phyloP scores from a whole-genome alignment of 2,329 filamentous ascomycete species.

The Diaporthe sp. region DNA sequence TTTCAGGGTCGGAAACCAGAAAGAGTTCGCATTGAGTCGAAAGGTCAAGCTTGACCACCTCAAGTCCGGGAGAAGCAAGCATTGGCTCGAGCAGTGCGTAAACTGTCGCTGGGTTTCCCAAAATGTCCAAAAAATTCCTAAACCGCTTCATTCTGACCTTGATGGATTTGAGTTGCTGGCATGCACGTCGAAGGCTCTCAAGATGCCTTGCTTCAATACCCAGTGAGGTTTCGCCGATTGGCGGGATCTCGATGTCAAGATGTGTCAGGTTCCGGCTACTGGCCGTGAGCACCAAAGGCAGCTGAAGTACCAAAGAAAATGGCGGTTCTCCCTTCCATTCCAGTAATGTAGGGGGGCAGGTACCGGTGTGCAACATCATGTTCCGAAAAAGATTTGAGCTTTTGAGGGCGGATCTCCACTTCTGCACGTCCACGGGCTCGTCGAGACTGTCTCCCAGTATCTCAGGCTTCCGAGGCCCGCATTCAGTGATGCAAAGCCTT shows the following conservation, averaged over 20 bases:
- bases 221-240: fast-evolving
- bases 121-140: too few species aligned
- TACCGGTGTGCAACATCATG: background rate
- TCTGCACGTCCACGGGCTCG: background rate
- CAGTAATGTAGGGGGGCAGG: too few species aligned
- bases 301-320: background rate
- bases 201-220: background rate
- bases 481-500: background rate
- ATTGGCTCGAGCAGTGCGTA: background rate
- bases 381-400: background rate
- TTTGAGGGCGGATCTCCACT: background rate
- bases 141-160: background rate
- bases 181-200: background rate
- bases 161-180: background rate
- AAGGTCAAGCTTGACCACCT: background rate
- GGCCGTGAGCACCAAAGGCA: background rate
- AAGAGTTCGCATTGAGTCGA: too few species aligned
- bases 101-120: background rate
- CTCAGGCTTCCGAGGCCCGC: too few species aligned
- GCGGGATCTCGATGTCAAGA: background rate
- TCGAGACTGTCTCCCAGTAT: too few species aligned
- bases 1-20: background rate
- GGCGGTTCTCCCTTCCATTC: background rate
- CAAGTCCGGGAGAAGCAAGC: background rate
- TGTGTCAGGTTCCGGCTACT: background rate